Base-by-base conservation (phyloP, 1,284 basidiomycete genomes). In the Heterobasidion annosum region DNA sequence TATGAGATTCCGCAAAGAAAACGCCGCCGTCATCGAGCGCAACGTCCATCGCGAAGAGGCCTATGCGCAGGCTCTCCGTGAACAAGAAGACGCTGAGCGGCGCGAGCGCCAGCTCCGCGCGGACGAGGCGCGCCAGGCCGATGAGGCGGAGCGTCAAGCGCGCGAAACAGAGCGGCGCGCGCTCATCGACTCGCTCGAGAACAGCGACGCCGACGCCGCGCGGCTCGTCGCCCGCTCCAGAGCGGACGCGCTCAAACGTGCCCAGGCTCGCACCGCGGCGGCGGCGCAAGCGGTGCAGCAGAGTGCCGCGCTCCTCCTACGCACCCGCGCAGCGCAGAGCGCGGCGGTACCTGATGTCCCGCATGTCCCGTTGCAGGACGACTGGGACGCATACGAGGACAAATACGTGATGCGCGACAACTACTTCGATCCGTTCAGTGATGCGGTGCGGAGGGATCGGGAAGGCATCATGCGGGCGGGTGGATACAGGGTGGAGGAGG, bases 381-480 rank as follows among this genome's bases (percentile, higher is more conserved):
- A 83, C 59, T 88, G 79, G 73, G 84, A 89, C 66, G 75, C 80
- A 1, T 91, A 88, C 62, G 82, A 88, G 50, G 85, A 89, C 62
- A 75, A 76, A 68, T 88, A 77, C 63, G 66, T 69, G 25, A 56
- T 88, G 54, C 73, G 71, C 56, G 68, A 67, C 34, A 71, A 53
- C n/a, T 91, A 91, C 66, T 73, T 82, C 54, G 89, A 91, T 62
- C 76, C 85, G 34, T 71, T 78, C 59, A 89, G 86, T 60, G 88
- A 88, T 56, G 85, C 83, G 3, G 82, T 91, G 6, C 75, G 85
- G 61, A 80, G 80, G 62, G 90, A 93, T 62, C 71, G 78, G 53
- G 86, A 91, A 59, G 87, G 88, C 3, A 84, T 88, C 62, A 88
- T 91, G 79, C 74, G 87, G 46, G 91, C 83, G 8, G 94, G 92